Percentiles rank a stretch among this genome's conserved stretches.
Evolutionary conservation across 139 green algal genomes (phyloP).

Genomic region (Zygnema cylindricum): DNA sequence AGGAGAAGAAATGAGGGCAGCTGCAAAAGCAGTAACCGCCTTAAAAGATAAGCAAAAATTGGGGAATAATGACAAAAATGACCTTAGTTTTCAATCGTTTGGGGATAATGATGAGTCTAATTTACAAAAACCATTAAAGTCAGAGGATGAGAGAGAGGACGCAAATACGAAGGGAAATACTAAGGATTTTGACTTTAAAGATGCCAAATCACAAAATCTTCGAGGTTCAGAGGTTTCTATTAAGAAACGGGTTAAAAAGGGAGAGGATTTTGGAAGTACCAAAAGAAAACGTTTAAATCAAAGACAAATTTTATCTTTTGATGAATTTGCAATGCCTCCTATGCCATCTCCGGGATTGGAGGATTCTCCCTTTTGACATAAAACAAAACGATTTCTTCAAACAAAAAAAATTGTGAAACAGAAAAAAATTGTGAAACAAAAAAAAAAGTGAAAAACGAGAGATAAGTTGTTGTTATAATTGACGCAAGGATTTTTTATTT

Average conservation of each 20-base stretch:
- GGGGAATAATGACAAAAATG: background rate
- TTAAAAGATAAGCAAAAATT: background rate
- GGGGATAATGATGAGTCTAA: background rate
- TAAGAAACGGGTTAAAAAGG: background rate
- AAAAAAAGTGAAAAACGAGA: no score
- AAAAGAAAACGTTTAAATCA: no score
- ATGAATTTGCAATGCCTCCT: background rate
- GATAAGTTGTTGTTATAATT: no score
- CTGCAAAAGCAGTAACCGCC: background rate
- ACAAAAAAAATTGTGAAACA: no score
- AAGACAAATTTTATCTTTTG: background rate
- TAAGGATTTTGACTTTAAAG: background rate
- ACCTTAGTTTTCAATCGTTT: background rate
- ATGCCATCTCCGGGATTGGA: background rate
- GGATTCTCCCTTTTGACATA: background rate
- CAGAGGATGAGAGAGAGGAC: background rate
- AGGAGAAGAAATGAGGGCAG: background rate
- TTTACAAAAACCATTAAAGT: background rate
- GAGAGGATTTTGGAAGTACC: background rate
- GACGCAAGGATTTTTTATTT: no score
- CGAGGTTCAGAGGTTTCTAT: no score
- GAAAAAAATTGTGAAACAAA: no score
- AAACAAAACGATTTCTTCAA: no score
- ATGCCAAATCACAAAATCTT: no score
- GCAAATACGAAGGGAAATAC: background rate